Base-by-base conservation (phyloP, 148 eudicot genomes). In the Nepenthes mirabilis region DNA sequence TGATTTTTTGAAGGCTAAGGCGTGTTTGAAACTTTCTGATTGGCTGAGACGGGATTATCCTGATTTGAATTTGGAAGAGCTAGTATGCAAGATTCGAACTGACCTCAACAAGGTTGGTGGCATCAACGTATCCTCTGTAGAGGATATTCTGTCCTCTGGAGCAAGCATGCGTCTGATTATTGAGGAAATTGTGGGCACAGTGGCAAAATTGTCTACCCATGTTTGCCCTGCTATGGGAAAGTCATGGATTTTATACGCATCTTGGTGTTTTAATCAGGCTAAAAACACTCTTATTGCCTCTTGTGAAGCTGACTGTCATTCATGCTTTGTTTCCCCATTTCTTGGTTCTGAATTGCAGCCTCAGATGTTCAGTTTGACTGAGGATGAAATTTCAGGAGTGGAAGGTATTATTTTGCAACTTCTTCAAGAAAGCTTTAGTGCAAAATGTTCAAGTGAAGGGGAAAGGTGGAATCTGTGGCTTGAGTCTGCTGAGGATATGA, bases 191-290 rank as follows among this genome's bases (percentile, higher is more conserved):
- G 78, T 71, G 14, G 99, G 99, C 34, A 62, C 80, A 62, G 73
- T 84, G 59, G 66, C 82, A 50, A 88, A 93, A 74, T 68, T 84
- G 59, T 86, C 99, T 5, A 75, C 91, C 35, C 83, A 60, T 47
- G 88, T 93, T 59, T 88, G 96, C 74, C 91, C 99, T 56, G 65
- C 71, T 65, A 74, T 93, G 79, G 87, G 91, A 32, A 93, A 88
- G 67, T 75, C 96, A 59, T 93, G 99, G 99, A 84, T 86, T 70
- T 74, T 82, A 55, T 88, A 88, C 84, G 99, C 88, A 57, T 83
- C 99, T 57, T 93, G 99, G 99, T 93, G 99, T 67, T 93, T 79
- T 76, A 55, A 62, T 72, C 91, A 86, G 76, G 99, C 95, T 59
- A 77, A 65, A 73, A 78, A 82, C 58, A 74, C 74, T 35, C 70